phyloP scores from a whole-genome alignment of 2,329 filamentous ascomycete species.

The Aspergillus awamori region DNA sequence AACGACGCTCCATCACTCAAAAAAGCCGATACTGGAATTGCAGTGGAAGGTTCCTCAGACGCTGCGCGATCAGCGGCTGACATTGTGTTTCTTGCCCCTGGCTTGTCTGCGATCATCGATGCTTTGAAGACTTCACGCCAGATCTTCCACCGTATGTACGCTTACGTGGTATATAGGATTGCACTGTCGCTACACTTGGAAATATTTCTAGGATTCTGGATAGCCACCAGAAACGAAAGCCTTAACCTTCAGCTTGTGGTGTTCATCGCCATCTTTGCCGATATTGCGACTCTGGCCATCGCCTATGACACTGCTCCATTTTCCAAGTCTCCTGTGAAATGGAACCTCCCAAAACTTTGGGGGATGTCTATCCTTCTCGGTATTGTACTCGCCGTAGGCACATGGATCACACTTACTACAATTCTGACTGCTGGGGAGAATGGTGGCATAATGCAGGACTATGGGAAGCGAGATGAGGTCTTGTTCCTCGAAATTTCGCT shows the following conservation, averaged over 20 bases:
- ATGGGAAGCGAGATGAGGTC: slow-evolving; percentile 77
- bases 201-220: slow-evolving; percentile 90
- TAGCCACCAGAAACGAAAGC: slow-evolving; percentile 80
- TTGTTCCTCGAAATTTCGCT: slow-evolving; percentile 89
- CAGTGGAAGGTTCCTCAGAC: slow-evolving; percentile 88
- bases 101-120: slow-evolving; percentile 89
- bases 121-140: slow-evolving; percentile 90
- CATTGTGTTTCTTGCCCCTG: slow-evolving; percentile 90
- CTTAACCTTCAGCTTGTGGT: slow-evolving; percentile 86
- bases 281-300: slow-evolving; percentile 88
- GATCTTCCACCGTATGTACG: slow-evolving; percentile 97
- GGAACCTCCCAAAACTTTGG: slow-evolving; percentile 94
- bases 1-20: slow-evolving; percentile 92
- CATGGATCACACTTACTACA: slow-evolving; percentile 86
- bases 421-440: slow-evolving; percentile 70
- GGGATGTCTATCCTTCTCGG: slow-evolving; percentile 86
- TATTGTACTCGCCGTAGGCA: slow-evolving; percentile 76
- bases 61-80: slow-evolving; percentile 89
- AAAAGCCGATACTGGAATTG: slow-evolving; percentile 96
- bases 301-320: slow-evolving; percentile 91
- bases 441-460: slow-evolving; percentile 88
- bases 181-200: slow-evolving; percentile 88
- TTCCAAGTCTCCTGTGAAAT: slow-evolving; percentile 85
- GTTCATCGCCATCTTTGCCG: slow-evolving; percentile 93
- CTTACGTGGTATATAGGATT: slow-evolving; percentile 94